Evolutionary conservation across 1,139 yeast species (phyloP).

Genomic region (Pichia sp.): DNA sequence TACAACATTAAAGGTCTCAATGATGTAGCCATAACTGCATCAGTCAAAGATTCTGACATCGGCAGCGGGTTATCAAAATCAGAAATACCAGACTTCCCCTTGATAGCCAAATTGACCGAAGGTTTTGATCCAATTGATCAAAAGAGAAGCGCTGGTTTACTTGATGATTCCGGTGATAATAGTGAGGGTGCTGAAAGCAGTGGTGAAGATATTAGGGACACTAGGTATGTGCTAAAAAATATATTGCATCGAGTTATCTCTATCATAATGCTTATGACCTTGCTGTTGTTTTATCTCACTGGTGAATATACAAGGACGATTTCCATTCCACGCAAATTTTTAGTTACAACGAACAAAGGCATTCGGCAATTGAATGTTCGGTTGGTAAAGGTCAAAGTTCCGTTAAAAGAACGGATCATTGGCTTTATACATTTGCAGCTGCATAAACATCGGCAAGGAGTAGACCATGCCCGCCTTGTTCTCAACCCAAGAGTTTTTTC

Average conservation of each 20-base stretch:
- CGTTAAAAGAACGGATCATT: conserved; percentile 46
- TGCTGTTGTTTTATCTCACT: conserved; percentile 73
- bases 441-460: conserved; percentile 36
- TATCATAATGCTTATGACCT: conserved; percentile 65
- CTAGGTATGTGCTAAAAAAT: conserved; percentile 2
- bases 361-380: conserved; percentile 76
- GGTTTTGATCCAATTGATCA: background rate
- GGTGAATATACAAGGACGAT: conserved; percentile 89
- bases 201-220: background rate
- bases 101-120: background rate
- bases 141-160: too few relatives aligned
- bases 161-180: too few relatives aligned
- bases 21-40: background rate
- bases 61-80: background rate
- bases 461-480: conserved; percentile 61
- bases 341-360: conserved; percentile 81
- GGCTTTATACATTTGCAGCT: conserved; percentile 6
- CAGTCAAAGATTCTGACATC: background rate
- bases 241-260: conserved; percentile 57
- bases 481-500: conserved; percentile 77
- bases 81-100: background rate
- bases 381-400: conserved; percentile 63
- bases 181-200: background rate
- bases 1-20: background rate
- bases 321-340: conserved; percentile 71